A percentile compares a stretch with the other conserved stretches of the same genome.
Conservation (phyloP, 2,329 filamentous ascomycete genomes). For the Cadophora malorum region DNA sequence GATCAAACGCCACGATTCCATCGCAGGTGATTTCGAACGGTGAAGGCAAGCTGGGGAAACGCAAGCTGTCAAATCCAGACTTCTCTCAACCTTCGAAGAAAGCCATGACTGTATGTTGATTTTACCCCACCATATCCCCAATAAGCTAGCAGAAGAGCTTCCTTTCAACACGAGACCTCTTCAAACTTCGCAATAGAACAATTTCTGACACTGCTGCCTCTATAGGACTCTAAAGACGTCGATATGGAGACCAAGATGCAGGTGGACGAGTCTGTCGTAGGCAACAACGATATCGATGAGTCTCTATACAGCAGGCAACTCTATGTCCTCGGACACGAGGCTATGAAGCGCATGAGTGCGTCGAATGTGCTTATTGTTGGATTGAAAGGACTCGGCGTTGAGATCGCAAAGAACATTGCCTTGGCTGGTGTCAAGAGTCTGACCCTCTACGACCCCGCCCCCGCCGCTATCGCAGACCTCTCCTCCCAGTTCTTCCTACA, state of each 20-base stretch:
- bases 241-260: conserved; percentile 70
- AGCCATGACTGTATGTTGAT: conserved; percentile 64
- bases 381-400: conserved; percentile 91
- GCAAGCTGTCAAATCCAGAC: conserved; percentile 69
- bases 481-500: conserved; percentile 98
- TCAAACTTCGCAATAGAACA: neutral
- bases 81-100: conserved; percentile 62
- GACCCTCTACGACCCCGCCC: conserved; percentile 88
- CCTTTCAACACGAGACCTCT: conserved; percentile 1
- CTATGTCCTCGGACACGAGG: conserved; percentile 75
- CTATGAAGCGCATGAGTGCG: conserved; percentile 99
- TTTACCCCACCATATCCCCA: conserved; percentile 26
- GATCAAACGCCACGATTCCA: conserved; percentile 44
- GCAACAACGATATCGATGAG: conserved; percentile 70
- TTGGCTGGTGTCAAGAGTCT: conserved; percentile 98
- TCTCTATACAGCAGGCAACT: conserved; percentile 77
- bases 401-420: conserved; percentile 98
- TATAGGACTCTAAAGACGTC: conserved; percentile 59
- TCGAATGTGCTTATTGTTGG: conserved; percentile 94
- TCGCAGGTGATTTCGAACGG: conserved; percentile 37
- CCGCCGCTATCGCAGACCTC: conserved; percentile 83
- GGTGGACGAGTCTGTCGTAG: conserved; percentile 65
- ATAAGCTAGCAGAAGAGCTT: conserved; percentile 20
- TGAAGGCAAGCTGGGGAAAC: conserved; percentile 66
- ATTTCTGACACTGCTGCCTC: conserved; percentile 5